phyloP scores from a whole-genome alignment of 148 eudicot species.

The Pouteria glomerata region DNA sequence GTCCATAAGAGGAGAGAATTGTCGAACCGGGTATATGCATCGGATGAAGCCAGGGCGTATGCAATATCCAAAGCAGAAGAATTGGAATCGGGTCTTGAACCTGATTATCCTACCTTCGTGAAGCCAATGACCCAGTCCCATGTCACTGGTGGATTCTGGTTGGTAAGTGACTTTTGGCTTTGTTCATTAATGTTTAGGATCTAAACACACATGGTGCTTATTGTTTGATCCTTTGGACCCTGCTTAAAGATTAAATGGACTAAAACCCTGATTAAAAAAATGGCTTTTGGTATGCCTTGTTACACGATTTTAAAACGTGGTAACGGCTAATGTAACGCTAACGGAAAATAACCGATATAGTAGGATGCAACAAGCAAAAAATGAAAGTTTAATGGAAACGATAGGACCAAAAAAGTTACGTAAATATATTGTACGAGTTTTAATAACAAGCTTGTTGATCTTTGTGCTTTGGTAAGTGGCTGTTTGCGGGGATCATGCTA shows the following conservation, averaged over 20 bases:
- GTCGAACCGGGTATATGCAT: conserved; percentile 49
- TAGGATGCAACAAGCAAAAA: no score
- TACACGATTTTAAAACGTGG: no score
- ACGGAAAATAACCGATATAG: no score
- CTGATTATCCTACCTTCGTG: conserved; percentile 40
- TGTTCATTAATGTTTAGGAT: background rate
- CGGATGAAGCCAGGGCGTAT: conserved; percentile 42
- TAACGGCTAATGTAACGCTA: no score
- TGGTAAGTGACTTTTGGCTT: conserved; percentile 38
- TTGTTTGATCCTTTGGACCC: background rate
- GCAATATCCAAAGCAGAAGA: conserved; percentile 57
- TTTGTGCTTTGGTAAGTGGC: no score
- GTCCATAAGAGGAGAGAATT: conserved; percentile 41
- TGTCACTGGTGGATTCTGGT: conserved; percentile 85
- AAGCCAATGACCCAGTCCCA: conserved; percentile 78
- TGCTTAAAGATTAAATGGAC: background rate
- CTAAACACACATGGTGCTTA: background rate
- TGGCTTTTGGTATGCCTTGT: background rate
- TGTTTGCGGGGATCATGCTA: no score
- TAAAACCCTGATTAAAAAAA: background rate
- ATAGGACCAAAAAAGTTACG: no score
- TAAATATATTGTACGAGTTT: no score
- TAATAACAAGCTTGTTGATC: no score
- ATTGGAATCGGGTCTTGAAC: conserved; percentile 32
- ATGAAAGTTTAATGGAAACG: no score